phyloP scores from a whole-genome alignment of 2,329 filamentous ascomycete genomes.

The Phialemoniopsis sp. region DNA sequence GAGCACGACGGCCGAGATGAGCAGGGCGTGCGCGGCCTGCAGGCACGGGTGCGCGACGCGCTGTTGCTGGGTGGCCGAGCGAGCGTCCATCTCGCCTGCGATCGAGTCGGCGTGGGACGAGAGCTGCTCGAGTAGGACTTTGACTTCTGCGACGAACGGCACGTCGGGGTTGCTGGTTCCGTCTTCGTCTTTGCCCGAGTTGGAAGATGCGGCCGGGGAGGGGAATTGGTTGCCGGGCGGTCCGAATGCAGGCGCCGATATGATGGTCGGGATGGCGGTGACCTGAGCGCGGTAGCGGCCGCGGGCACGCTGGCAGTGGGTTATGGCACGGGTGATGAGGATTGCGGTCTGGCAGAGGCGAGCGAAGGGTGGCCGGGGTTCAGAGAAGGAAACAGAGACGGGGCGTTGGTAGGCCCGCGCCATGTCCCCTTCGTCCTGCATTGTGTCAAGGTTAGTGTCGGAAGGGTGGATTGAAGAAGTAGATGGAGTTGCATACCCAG shows the following conservation, averaged over 20 bases:
- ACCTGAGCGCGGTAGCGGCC: slow-evolving; percentile 1
- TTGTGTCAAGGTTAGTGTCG: no score
- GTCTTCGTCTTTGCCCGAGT: neutral
- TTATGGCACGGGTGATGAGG: slow-evolving; percentile 25
- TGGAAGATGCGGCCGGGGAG: no score
- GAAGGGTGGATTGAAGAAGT: no score
- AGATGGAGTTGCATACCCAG: slow-evolving; percentile 28
- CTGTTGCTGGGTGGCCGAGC: slow-evolving; percentile 7
- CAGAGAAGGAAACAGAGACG: slow-evolving; percentile 35
- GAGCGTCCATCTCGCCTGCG: neutral
- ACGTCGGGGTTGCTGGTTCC: slow-evolving; percentile 13
- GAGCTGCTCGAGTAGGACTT: no score
- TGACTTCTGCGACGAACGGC: no score
- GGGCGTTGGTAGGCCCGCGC: slow-evolving; percentile 17
- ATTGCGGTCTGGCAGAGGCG: slow-evolving; percentile 38
- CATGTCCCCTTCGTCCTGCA: slow-evolving; percentile 30
- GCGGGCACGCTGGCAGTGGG: slow-evolving; percentile 18
- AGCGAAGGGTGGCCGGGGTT: slow-evolving; percentile 43
- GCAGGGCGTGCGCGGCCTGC: slow-evolving; percentile 7
- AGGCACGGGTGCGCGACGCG: slow-evolving; percentile 1
- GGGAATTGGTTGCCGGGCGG: neutral
- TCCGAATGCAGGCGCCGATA: neutral
- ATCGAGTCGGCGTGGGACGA: no score
- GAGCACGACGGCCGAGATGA: slow-evolving; percentile 14
- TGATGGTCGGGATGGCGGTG: neutral